Conservation (phyloP, 2,329 filamentous ascomycete species). For the Cladosporium sp. region DNA sequence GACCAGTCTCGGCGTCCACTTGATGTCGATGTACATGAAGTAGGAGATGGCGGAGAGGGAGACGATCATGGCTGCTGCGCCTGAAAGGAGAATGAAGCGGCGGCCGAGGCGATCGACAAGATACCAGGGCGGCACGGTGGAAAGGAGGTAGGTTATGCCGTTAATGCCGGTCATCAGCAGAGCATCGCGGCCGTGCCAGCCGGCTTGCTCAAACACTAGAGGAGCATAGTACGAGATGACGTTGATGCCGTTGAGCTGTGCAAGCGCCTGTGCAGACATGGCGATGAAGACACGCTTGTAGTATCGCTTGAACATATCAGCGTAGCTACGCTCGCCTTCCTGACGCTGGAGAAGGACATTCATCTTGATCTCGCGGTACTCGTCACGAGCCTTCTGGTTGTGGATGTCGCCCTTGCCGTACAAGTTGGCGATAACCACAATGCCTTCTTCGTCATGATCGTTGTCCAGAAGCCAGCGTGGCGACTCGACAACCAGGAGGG, state of each 20-base stretch:
- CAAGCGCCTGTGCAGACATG: slow-evolving; percentile 95
- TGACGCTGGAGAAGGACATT: slow-evolving; percentile 87
- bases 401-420: slow-evolving; percentile 96
- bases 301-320: slow-evolving; percentile 93
- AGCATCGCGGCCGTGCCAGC: slow-evolving; percentile 87
- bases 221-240: slow-evolving; percentile 99
- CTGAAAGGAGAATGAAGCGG: slow-evolving; percentile 81
- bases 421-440: slow-evolving; percentile 95
- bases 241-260: slow-evolving; percentile 97
- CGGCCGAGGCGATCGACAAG: slow-evolving; percentile 90
- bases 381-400: slow-evolving; percentile 84
- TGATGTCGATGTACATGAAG: slow-evolving; percentile 85
- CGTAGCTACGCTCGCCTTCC: slow-evolving; percentile 87
- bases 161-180: slow-evolving; percentile 98
- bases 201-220: slow-evolving; percentile 91
- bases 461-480: slow-evolving; percentile 97
- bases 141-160: slow-evolving; percentile 82
- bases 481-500: slow-evolving; percentile 91
- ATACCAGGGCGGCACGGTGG: slow-evolving; percentile 95
- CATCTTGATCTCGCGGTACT: slow-evolving; percentile 99
- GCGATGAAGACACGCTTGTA: slow-evolving; percentile 91
- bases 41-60: slow-evolving; percentile 89
- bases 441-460: slow-evolving; percentile 96
- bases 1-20: slow-evolving; percentile 73
- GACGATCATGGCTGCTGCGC: slow-evolving; percentile 83